A percentile compares a stretch with the other conserved stretches of the same genome.
These are phyloP conservation scores for Tuber aestivum DNA, from an alignment of 495 filamentous ascomycete genomes.

Conservation along the genomic window DNA sequence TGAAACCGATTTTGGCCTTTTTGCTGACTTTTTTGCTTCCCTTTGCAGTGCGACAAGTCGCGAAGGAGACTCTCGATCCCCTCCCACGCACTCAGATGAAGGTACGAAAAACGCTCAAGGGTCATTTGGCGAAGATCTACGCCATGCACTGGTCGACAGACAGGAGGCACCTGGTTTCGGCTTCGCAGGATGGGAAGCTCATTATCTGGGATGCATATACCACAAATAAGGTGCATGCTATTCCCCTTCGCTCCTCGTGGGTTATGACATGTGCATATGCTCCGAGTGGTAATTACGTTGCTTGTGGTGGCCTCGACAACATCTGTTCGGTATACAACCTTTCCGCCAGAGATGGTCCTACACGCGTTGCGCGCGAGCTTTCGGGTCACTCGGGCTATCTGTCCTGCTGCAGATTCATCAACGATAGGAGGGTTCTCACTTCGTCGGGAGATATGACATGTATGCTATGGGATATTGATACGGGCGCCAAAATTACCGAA, in stretches of 20 bases:
- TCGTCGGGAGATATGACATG: slow-evolving; percentile 99
- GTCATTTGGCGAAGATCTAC: slow-evolving; percentile 97
- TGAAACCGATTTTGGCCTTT: slow-evolving; percentile 9
- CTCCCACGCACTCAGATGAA: slow-evolving; percentile 94
- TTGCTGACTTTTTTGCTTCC: slow-evolving; percentile 26
- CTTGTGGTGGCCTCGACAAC: slow-evolving; percentile 96
- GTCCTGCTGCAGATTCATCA: slow-evolving; percentile 98
- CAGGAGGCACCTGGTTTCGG: slow-evolving; percentile 92
- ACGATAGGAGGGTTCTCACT: slow-evolving; percentile 93
- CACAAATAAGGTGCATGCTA: slow-evolving; percentile 98
- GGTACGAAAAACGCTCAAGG: slow-evolving; percentile 89
- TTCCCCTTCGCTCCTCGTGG: slow-evolving; percentile 96
- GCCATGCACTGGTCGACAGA: slow-evolving; percentile 99
- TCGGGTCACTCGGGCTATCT: slow-evolving; percentile 97
- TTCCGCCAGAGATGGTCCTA: slow-evolving; percentile 89
- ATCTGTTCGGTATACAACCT: slow-evolving; percentile 99
- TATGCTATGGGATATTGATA: slow-evolving; percentile 99
- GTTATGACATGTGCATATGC: slow-evolving; percentile 99
- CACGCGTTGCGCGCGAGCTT: slow-evolving; percentile 89
- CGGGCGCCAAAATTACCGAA: slow-evolving; percentile 92
- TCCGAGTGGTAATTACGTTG: slow-evolving; percentile 95
- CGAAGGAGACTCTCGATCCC: slow-evolving; percentile 77
- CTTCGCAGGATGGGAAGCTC: slow-evolving; percentile 97
- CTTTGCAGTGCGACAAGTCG: slow-evolving; percentile 77
- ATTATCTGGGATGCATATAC: slow-evolving; percentile 99